Base-by-base conservation (phyloP, 2,329 filamentous ascomycete genomes). In the Botrytis fragariae region DNA sequence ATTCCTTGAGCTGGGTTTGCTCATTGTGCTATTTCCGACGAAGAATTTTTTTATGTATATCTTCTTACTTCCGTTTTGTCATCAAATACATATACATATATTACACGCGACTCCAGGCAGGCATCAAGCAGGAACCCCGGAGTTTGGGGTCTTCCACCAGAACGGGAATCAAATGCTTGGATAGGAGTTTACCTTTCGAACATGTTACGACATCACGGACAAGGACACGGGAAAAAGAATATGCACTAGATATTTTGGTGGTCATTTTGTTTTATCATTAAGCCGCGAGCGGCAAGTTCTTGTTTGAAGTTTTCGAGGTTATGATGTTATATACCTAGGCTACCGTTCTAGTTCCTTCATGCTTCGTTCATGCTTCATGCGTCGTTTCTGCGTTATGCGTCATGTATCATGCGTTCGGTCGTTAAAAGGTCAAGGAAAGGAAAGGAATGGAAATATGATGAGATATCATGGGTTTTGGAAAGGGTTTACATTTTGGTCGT, bases 251-350 rank as follows among this genome's bases (percentile, higher is more conserved):
- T 60, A 42, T 57, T 69, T 35, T 18, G 35, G 45, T 70, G n/a
- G 54, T 51, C 57, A 60, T 69, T 60, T 62, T 25, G 37, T 62
- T 51, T 57, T 37, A 29, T 70, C 20, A 25, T 45, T 70, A 54
- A 54, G 48, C 48, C 48, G 48, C 48, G 48, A 54, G 25, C 48
- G 48, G 48, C 48, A 3, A 54, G 25, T 54, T 54, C 25, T 54
- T 51, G 48, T 51, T 54, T 54, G 48, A 54, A n/a, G 25, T 54
- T 42, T 70, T 48, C 20, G n/a, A 32, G 25, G 60, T n/a, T 62
- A 37, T 62, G 37, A 39, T n/a, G 14, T 37, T 61, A 61, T 35
- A 61, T 61, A 61, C 22, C 59, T 39, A 61, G 22, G 37, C 25
- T 62, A 42, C 14, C 4, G 25, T 62, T 62, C 37, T 42, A 42